Evolutionary conservation across 1,284 basidiomycete species (phyloP), one percentile per base, ranked within the genome.

Genomic region (Sanghuangporus weigelae): DNA sequence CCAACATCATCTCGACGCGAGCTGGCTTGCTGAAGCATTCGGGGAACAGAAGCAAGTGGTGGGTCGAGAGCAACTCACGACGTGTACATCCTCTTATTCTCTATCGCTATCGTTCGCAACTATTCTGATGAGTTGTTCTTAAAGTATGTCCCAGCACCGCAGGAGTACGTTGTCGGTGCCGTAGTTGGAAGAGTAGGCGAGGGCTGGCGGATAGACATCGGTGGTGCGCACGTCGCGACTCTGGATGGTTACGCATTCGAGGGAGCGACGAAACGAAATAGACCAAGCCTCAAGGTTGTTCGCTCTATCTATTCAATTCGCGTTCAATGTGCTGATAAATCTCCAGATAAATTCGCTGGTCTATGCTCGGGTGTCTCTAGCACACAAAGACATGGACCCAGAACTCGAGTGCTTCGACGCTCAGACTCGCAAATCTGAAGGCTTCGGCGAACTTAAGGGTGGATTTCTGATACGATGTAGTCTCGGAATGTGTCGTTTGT

Each of bases 301-400:
- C 7, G 14, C 14, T 54, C 23, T 56, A 31, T 53, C 35, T 31
- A 8, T 50, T 31, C 35, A 31, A 10, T 60, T 7, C 2, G 49
- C 7, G 19, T 21, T 16, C 10, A 44, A 10, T 26, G 31, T 53
- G 16, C 36, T 31, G 21, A 10, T 36, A 23, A 23, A n/a, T 5
- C 2, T 14, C 4, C 67, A 95, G 92, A 84, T 95, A 55, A 92
- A 93, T 40, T 83, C 86, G 7, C 74, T 94, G 46, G 80, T 95
- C 1, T 95, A 93, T 73, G 91, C 90, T 1, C 85, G 92, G 50
- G 86, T 95, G 38, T 92, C 90, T 10, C 76, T 94, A 26, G 92
- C 93, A 14, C 90, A 93, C 70, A 92, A 90, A 70, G 92, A 95
- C 71, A 93, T 93, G 86, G 92, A 95, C 59, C 92, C 92, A 1